Evolutionary conservation across 768 basidiomycete genomes (phyloP).

Genomic region (Lepiota brunneoincarnata): DNA sequence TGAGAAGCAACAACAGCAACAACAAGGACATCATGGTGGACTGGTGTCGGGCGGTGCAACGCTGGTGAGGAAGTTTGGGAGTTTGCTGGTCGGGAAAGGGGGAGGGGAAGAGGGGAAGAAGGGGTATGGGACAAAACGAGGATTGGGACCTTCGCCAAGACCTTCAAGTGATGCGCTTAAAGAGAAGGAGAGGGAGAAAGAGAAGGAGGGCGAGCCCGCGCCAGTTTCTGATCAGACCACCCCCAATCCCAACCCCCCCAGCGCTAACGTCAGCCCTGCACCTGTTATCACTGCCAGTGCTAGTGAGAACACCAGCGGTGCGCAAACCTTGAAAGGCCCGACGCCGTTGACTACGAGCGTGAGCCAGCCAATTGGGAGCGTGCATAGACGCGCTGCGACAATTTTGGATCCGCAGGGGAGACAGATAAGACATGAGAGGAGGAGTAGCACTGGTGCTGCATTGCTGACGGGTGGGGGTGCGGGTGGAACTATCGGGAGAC

Average conservation of each 20-base stretch:
- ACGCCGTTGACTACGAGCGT: slow-evolving; percentile 35
- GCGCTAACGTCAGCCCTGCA: neutral
- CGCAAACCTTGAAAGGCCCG: neutral
- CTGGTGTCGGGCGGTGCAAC: slow-evolving; percentile 58
- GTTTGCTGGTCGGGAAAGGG: slow-evolving; percentile 51
- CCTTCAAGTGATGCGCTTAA: slow-evolving; percentile 28
- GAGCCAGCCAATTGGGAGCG: slow-evolving; percentile 56
- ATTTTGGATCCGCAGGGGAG: slow-evolving; percentile 69
- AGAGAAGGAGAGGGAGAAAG: slow-evolving; percentile 25
- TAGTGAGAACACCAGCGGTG: no score
- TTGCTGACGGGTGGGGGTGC: slow-evolving; percentile 29
- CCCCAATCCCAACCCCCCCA: slow-evolving; percentile 1
- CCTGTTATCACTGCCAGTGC: no score
- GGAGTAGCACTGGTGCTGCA: slow-evolving; percentile 75
- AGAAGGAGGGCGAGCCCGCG: slow-evolving; percentile 29
- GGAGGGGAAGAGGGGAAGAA: slow-evolving; percentile 39
- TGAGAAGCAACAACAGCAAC: slow-evolving; percentile 27
- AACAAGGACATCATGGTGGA: neutral
- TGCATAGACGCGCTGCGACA: slow-evolving; percentile 76
- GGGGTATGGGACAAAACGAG: slow-evolving; percentile 36
- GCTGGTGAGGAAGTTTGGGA: slow-evolving; percentile 77
- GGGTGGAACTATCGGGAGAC: slow-evolving; percentile 62
- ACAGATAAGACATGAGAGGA: slow-evolving; percentile 62
- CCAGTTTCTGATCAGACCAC: slow-evolving; percentile 1
- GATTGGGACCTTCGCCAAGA: slow-evolving; percentile 18